Evolutionary conservation across 768 basidiomycete genomes (phyloP).

Genomic region (Tricholoma sp.): DNA sequence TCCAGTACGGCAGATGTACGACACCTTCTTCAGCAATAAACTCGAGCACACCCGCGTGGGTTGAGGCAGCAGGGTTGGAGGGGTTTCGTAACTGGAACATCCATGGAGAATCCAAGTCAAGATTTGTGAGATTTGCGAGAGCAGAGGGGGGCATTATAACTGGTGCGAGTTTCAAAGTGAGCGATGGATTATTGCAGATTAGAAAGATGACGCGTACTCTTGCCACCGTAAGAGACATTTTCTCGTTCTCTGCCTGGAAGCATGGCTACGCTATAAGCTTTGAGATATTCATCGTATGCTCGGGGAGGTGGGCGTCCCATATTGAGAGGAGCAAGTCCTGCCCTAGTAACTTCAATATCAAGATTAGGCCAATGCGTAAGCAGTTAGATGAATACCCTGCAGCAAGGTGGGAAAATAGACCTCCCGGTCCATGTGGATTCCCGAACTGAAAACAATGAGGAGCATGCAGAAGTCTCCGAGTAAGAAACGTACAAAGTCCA

Average conservation of each 20-base stretch:
- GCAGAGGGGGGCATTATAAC: slow-evolving; percentile 98
- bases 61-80: slow-evolving; percentile 73
- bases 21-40: slow-evolving; percentile 97
- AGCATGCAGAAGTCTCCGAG: neutral
- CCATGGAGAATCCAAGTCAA: slow-evolving; percentile 92
- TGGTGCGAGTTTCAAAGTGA: slow-evolving; percentile 24
- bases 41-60: slow-evolving; percentile 96
- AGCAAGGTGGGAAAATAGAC: slow-evolving; percentile 61
- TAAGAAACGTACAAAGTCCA: slow-evolving; percentile 39
- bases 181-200: neutral
- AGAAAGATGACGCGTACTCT: slow-evolving; percentile 52
- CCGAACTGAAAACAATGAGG: slow-evolving; percentile 29
- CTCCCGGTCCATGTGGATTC: slow-evolving; percentile 49
- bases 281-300: slow-evolving; percentile 88
- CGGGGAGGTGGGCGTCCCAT: slow-evolving; percentile 54
- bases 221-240: slow-evolving; percentile 95
- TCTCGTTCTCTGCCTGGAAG: slow-evolving; percentile 80
- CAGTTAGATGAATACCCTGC: slow-evolving; percentile 32
- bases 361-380: neutral
- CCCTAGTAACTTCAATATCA: slow-evolving; percentile 31
- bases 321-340: slow-evolving; percentile 38
- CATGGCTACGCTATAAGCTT: slow-evolving; percentile 95
- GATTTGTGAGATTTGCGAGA: slow-evolving; percentile 76
- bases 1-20: slow-evolving; percentile 96
- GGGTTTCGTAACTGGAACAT: slow-evolving; percentile 97